Evolutionary conservation across 495 filamentous ascomycete genomes (phyloP), one percentile per base, ranked within the genome.

Genomic region (Penicillium angulare): DNA sequence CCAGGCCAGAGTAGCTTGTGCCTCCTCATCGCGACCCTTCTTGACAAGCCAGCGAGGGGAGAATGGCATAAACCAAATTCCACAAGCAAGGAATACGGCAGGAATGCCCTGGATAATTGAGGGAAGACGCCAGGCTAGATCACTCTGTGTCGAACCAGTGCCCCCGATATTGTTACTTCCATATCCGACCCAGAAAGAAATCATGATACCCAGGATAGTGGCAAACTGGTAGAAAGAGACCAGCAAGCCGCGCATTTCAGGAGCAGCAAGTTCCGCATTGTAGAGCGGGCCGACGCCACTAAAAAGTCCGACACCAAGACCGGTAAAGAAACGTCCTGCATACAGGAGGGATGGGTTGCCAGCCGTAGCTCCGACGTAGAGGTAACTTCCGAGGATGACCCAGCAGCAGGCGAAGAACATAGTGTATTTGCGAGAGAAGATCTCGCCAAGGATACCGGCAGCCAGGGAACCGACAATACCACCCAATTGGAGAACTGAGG

Each of bases 201-300:
- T 79, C 57, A 83, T 63, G 40, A 81, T 85, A 23, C 78, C 85
- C 82, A 89, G 88, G 27, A 86, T 90, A 35, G 90, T 90, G 8
- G 88, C 86, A 83, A 87, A 90, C 65, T 92, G 88, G 64, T 90
- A 88, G 21, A 86, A 74, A 20, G 82, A 84, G 9, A 90, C 86
- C 15, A 92, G 76, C 16, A 87, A 76, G 18, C 88, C 88, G 33
- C 88, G 83, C 57, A 88, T 86, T 57, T 87, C 83, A 56, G 86
- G 85, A 7, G 84, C 84, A 0, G 87, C 82, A 41, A 92, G 81
- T 64, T 92, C 88, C 41, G 86, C 77, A 56, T 87, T 85, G 61
- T 90, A 90, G 12, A 90, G 77, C 1, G 87, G 88, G 9, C 72
- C 64, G 36, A 86, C 50, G 70, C 72, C 45, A 67, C 74, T 35